Percentiles rank a stretch among this genome's conserved stretches.
phyloP scores from a whole-genome alignment of 805 yeast species.

The Wickerhamiella dianesei region DNA sequence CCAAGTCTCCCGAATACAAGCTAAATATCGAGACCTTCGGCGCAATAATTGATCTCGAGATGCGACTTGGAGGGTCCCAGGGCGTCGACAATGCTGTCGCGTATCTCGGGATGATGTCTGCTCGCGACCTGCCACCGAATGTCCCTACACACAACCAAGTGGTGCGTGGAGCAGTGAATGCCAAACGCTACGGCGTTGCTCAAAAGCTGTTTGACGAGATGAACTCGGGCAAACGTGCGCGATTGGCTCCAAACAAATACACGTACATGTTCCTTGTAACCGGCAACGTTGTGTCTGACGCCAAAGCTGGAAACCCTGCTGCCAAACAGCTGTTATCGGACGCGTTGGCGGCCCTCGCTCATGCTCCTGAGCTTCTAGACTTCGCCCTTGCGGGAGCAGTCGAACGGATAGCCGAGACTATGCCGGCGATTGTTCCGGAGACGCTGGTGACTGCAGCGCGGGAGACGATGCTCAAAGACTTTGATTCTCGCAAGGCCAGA shows the following conservation, averaged over 20 bases:
- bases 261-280: conserved; percentile 20
- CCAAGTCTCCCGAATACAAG: conserved; percentile 20
- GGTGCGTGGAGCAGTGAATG: conserved; percentile 18
- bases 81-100: conserved; percentile 10
- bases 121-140: conserved; percentile 18
- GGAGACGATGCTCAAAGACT: conserved; percentile 4
- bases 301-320: background rate
- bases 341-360: conserved; percentile 5
- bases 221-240: conserved; percentile 9
- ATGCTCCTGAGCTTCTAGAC: conserved; percentile 9
- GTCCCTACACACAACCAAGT: conserved; percentile 24
- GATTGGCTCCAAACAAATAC: conserved; percentile 19
- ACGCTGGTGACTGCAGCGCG: conserved; percentile 1
- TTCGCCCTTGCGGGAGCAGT: conserved; percentile 12
- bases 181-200: conserved; percentile 16
- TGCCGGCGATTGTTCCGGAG: conserved; percentile 6
- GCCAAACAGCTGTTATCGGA: conserved; percentile 6
- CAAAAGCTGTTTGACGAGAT: conserved; percentile 12
- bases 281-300: background rate
- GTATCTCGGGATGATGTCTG: conserved; percentile 16
- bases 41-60: conserved; percentile 23
- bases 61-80: conserved; percentile 15
- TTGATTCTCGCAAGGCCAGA: conserved; percentile 4
- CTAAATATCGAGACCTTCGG: conserved; percentile 21
- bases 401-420: conserved; percentile 2